Base-by-base conservation (phyloP, 192 early-diverging fungal genomes). In the Paraglomus brasilianum region DNA sequence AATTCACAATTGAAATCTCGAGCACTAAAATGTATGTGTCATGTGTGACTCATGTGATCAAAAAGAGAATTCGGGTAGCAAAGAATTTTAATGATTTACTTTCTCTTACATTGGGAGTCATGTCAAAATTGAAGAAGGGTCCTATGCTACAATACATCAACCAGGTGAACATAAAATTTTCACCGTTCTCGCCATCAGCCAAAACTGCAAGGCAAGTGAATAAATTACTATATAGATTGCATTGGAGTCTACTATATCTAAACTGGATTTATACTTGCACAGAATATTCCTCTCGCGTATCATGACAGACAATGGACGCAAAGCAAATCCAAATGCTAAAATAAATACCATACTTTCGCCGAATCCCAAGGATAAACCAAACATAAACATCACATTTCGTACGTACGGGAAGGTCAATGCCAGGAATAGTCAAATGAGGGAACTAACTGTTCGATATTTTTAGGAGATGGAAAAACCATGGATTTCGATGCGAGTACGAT, bases 81-180 rank as follows among this genome's bases (percentile, higher is more conserved):
- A n/a, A n/a, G n/a, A n/a, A n/a, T n/a, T n/a, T n/a, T n/a, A n/a
- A n/a, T n/a, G n/a, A n/a, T n/a, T n/a, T n/a, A n/a, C n/a, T n/a
- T n/a, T n/a, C n/a, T n/a, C n/a, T n/a, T n/a, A n/a, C n/a, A n/a
- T n/a, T n/a, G n/a, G n/a, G n/a, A n/a, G n/a, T n/a, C n/a, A n/a
- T n/a, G n/a, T n/a, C n/a, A n/a, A n/a, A n/a, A n/a, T n/a, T n/a
- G n/a, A n/a, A n/a, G n/a, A n/a, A n/a, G n/a, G n/a, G n/a, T n/a
- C n/a, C n/a, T n/a, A 67, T 67, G 65, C n/a, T 67, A 17, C 51
- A 67, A 22, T 67, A 67, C 43, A 67, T 67, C 9, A 67, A 67
- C 15, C 49, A 67, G 43, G 50, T 67, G 5, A 44, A 50, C 24
- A 52, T 67, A 17, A 67, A 42, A 53, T 67, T 67, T 19, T 19